These are phyloP conservation scores for Plicaturopsis crispa DNA, from an alignment of 768 basidiomycete species.

Conservation along the genomic window DNA sequence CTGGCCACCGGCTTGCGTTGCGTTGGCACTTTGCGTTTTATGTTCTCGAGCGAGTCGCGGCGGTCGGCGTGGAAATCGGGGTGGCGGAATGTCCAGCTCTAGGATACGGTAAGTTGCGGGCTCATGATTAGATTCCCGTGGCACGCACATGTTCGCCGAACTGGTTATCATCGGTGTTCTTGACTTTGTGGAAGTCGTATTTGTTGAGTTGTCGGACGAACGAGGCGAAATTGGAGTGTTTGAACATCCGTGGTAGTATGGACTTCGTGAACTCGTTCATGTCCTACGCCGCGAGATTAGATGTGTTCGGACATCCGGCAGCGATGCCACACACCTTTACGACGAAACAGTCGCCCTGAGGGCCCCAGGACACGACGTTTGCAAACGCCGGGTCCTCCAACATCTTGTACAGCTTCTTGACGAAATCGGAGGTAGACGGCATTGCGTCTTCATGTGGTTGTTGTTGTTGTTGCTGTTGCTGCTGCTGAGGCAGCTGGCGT, in stretches of 20 bases:
- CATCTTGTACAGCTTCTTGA: slow-evolving; percentile 94
- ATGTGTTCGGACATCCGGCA: neutral
- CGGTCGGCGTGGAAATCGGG: slow-evolving; percentile 46
- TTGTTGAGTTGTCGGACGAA: slow-evolving; percentile 94
- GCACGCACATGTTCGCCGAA: slow-evolving; percentile 51
- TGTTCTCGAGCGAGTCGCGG: slow-evolving; percentile 52
- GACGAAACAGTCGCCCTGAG: slow-evolving; percentile 81
- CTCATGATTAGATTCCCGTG: slow-evolving; percentile 49
- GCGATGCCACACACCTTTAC: slow-evolving; percentile 49
- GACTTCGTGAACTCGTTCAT: slow-evolving; percentile 95
- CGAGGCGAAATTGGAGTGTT: slow-evolving; percentile 89
- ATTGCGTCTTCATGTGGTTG: slow-evolving; percentile 53
- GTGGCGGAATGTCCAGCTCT: slow-evolving; percentile 48
- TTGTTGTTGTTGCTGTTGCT: slow-evolving; percentile 13
- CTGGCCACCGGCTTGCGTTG: slow-evolving; percentile 32
- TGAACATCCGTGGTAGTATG: slow-evolving; percentile 83
- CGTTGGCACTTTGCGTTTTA: slow-evolving; percentile 51
- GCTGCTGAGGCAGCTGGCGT: slow-evolving; percentile 13
- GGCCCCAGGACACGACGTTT: slow-evolving; percentile 77
- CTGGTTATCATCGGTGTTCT: slow-evolving; percentile 77
- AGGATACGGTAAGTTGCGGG: slow-evolving; percentile 37
- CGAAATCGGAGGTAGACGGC: slow-evolving; percentile 89
- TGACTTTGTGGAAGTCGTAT: slow-evolving; percentile 94
- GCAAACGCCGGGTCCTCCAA: slow-evolving; percentile 72
- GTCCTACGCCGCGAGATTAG: slow-evolving; percentile 46